phyloP scores from a whole-genome alignment of 495 filamentous ascomycete species.

The Daldinia concentrica region DNA sequence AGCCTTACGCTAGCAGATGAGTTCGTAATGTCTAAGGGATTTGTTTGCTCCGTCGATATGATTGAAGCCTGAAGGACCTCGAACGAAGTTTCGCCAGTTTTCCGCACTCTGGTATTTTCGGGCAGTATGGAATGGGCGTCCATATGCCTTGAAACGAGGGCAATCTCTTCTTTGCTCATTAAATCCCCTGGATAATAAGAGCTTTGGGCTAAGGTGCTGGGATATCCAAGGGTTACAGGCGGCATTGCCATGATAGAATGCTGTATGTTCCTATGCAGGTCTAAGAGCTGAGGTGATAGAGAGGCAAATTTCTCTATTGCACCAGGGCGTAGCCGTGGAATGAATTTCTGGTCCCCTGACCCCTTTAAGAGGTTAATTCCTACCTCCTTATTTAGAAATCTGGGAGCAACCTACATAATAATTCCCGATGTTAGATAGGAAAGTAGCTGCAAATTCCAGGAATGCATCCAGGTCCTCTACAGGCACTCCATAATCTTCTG shows the following conservation, averaged over 20 bases:
- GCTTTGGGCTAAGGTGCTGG: neutral
- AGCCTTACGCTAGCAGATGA: neutral
- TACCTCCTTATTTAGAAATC: neutral
- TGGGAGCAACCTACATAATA: neutral
- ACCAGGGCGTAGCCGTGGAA: neutral
- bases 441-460: neutral
- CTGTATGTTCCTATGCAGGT: neutral
- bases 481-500: neutral
- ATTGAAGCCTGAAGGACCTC: slow-evolving; percentile 32
- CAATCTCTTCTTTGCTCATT: neutral
- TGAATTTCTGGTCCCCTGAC: neutral
- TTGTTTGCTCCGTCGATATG: neutral
- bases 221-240: neutral
- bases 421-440: neutral
- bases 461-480: neutral
- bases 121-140: slow-evolving; percentile 17
- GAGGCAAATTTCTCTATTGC: neutral
- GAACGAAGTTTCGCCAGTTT: slow-evolving; percentile 14
- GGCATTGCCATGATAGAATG: neutral
- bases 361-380: neutral
- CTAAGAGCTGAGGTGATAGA: neutral
- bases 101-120: slow-evolving; percentile 35
- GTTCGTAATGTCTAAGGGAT: neutral
- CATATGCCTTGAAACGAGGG: neutral
- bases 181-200: neutral